Evolutionary conservation across 371 early-diverging fungal species (phyloP), one percentile per base, ranked within the genome.

Genomic region (Blakeslea trispora): DNA sequence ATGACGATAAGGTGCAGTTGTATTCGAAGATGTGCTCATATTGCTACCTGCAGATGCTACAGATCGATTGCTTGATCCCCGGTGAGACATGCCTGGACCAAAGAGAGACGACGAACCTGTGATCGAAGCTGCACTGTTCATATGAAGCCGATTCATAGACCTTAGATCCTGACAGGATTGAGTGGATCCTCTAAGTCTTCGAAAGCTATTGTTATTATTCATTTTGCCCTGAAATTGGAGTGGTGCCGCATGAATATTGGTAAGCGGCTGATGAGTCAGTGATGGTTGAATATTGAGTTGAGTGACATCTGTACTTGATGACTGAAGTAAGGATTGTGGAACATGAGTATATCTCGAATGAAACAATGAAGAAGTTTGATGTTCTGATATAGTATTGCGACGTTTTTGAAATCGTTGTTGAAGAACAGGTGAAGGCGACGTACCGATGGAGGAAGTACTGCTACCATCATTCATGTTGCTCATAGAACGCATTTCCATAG

Each of bases 401-500:
- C 62, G 37, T n/a, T 44, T 35, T 22, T 47, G 48, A 47, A 21
- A 37, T 22, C 9, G 41, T 51, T 0, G 50, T 15, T 21, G 42
- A 34, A n/a, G 45, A 39, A 51, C 39, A 45, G 61, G 55, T 11
- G 60, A 53, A 32, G 60, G 53, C 0, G 61, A 54, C 15, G 61
- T 61, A 19, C 35, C 32, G n/a, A 39, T 37, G n/a, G 51, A 50
- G 23, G 51, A 50, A 3, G 2, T 10, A 37, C 13, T 37, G 37
- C 37, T 37, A 2, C 13, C 37, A 37, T 37, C 14, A 37, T 37
- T 14, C 7, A 7, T 28, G 14, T 37, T 37, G 11, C 2, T 14
- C 46, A 58, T 62, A 17, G 62, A 49, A 15, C 67, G 61, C 43
- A 77, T 63, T 32, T 70, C 74, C 19, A 61, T 46, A 1, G 71